A percentile compares a stretch with the other conserved stretches of the same genome.
Evolutionary conservation across 257 asterid genomes (phyloP).

Genomic region (Nicotiana paniculata): DNA sequence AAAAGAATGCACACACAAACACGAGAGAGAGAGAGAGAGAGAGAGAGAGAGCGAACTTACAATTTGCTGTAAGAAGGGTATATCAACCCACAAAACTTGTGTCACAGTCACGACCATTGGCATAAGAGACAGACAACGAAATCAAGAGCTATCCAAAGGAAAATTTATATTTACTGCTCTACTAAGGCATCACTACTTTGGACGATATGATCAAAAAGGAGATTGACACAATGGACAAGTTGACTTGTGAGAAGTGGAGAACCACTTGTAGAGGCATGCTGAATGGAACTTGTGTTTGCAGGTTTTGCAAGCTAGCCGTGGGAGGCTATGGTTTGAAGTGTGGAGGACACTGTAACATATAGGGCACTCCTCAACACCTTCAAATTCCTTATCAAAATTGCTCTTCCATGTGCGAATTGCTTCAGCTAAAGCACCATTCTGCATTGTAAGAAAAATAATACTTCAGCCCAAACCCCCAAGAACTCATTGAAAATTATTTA

Average conservation of each 20-base stretch:
- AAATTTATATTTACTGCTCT: background rate
- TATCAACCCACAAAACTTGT: background rate
- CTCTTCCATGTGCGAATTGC: conserved; percentile 92
- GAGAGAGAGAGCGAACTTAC: background rate
- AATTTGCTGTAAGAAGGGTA: background rate
- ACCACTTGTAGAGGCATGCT: conserved; percentile 97
- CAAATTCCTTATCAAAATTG: conserved; percentile 96
- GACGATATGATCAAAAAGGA: conserved; percentile 54
- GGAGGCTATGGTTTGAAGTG: conserved; percentile 84
- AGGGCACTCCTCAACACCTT: conserved; percentile 99
- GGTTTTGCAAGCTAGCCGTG: conserved; percentile 96
- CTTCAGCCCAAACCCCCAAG: background rate
- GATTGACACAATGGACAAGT: conserved; percentile 97
- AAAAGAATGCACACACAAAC: background rate
- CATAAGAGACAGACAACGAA: background rate
- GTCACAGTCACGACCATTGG: background rate
- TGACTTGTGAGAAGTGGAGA: conserved; percentile 97
- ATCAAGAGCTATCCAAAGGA: background rate
- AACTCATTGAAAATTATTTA: background rate
- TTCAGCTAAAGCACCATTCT: conserved; percentile 98
- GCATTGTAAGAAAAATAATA: conserved; percentile 20
- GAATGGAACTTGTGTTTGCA: conserved; percentile 98
- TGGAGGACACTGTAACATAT: conserved; percentile 96
- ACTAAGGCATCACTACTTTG: background rate
- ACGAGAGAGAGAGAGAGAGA: background rate